Evolutionary conservation across 2,329 filamentous ascomycete species (phyloP).

Genomic region (Leptodontidium sp.): DNA sequence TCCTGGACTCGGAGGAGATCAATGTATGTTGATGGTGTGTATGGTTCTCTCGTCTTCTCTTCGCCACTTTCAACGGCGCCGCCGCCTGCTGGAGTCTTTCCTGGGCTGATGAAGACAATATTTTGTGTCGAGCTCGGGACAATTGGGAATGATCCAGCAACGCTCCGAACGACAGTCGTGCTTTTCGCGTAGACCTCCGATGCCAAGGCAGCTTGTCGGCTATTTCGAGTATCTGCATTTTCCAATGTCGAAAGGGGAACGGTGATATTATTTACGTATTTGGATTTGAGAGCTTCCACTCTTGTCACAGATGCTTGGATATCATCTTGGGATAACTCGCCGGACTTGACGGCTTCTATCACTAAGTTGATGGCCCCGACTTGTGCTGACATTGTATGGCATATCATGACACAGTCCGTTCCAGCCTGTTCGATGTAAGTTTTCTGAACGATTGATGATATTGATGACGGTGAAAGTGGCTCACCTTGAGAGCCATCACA

Average conservation of each 20-base stretch:
- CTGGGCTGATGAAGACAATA: constrained; percentile 51
- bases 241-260: constrained; percentile 37
- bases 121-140: constrained; percentile 36
- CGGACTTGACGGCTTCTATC: constrained; percentile 48
- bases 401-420: constrained; percentile 55
- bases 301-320: constrained; percentile 49
- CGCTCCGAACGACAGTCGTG: constrained; percentile 51
- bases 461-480: background rate
- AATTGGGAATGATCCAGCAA: constrained; percentile 46
- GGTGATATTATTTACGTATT: constrained; percentile 35
- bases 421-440: constrained; percentile 45
- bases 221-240: constrained; percentile 36
- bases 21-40: constrained; percentile 47
- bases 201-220: constrained; percentile 40
- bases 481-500: constrained; percentile 50
- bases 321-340: constrained; percentile 45
- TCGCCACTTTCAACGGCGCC: constrained; percentile 52
- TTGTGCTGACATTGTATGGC: constrained; percentile 53
- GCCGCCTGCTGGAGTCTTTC: constrained; percentile 46
- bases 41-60: constrained; percentile 45
- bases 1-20: constrained; percentile 46
- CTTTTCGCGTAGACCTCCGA: constrained; percentile 50
- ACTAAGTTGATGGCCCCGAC: constrained; percentile 51
- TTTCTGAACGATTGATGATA: background rate
- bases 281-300: constrained; percentile 49